Conservation (phyloP, 352 stramenopile genomes). For the Phytophthora syringae region DNA sequence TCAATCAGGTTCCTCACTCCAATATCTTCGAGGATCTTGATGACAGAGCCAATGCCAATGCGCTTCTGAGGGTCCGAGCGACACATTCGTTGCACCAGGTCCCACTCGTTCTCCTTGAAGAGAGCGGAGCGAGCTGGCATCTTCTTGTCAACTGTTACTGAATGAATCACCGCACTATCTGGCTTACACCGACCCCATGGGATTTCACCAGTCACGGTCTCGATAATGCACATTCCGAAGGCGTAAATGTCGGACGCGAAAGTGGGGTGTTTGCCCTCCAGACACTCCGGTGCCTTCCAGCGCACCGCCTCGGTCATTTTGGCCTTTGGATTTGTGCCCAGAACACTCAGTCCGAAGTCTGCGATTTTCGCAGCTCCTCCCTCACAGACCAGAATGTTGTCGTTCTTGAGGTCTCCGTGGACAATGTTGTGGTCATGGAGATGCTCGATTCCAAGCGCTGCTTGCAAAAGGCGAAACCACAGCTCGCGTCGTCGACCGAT, state of each 20-base stretch:
- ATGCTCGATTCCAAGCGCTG: constrained; percentile 38
- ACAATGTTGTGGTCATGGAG: constrained; percentile 41
- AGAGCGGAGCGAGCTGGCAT: constrained; percentile 18
- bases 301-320: constrained; percentile 23
- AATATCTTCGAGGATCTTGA: constrained; percentile 43
- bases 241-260: constrained; percentile 43
- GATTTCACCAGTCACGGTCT: constrained; percentile 33
- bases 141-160: constrained; percentile 21
- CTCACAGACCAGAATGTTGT: constrained; percentile 39
- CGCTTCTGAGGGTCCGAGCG: constrained; percentile 24
- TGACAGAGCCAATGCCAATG: constrained; percentile 35
- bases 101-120: constrained; percentile 35
- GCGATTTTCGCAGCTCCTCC: constrained; percentile 39
- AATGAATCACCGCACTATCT: constrained; percentile 14
- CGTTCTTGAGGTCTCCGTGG: constrained; percentile 39
- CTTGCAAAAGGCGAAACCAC: constrained; percentile 39
- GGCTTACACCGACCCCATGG: constrained; percentile 30
- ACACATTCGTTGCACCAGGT: constrained; percentile 36
- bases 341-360: constrained; percentile 34
- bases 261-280: constrained; percentile 16
- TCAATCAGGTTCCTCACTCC: constrained; percentile 28
- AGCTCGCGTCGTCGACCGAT: constrained; percentile 27
- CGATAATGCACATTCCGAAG: constrained; percentile 48
- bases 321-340: constrained; percentile 20
- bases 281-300: constrained; percentile 40